Base-by-base conservation (phyloP, 331 rosid genomes). In the Rhamnella rubrinervis region DNA sequence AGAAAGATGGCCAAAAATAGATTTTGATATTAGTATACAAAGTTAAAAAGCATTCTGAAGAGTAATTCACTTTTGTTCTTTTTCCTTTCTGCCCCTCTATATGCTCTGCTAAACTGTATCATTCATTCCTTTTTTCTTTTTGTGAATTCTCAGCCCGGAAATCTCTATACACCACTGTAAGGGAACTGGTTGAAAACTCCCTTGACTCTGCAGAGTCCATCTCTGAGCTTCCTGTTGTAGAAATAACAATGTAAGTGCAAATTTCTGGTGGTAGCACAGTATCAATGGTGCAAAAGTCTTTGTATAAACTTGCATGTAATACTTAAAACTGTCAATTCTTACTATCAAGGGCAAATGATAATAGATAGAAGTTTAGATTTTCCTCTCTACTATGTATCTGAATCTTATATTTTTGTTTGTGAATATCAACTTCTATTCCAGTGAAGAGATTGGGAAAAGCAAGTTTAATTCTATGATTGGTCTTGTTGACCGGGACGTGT, bases 391-490 rank as follows among this genome's bases (percentile, higher is more conserved):
- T 19, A 28, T 19, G 11, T 20, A 55, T 55, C 18, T 79, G 82
- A 19, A 47, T 77, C 20, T 59, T 71, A 28, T 62, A 11, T 63
- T 38, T 25, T 61, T 63, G 69, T 7, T 49, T 75, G 58, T 14
- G n/a, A 28, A 40, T 23, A 26, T 49, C 56, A 14, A 56, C 70
- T 74, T 59, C 26, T 68, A 51, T 61, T 82, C 76, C 78, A 93
- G 98, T 40, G 98, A 93, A 83, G 97, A 93, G 86, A 93, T 93
- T 66, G 78, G 83, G 71, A 93, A 78, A 84, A 88, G 86, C 84
- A 88, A 88, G 79, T 93, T 90, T 61, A 93, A 93, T 78, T 86
- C 97, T 71, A 87, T 90, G 98, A 93, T 93, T 75, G 98, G 97
- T 72, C 95, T 93, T 72, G 79, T 93, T 81, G 92, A 93, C 56